Base-by-base conservation (phyloP, 116 monocot species). In the Phalaenopsis hybrid region DNA sequence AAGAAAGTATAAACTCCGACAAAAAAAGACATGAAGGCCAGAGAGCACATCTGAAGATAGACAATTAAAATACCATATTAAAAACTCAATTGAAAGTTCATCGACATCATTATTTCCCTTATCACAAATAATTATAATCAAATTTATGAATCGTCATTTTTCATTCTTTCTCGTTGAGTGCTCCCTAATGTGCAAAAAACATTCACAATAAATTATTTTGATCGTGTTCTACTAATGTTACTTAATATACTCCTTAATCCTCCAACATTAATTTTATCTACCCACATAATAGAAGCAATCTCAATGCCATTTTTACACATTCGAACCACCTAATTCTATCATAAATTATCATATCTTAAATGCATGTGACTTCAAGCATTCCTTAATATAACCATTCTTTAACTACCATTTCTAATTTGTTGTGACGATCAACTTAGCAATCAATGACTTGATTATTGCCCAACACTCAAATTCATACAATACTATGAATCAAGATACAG, bases 11-110 rank as follows among this genome's bases (percentile, higher is more conserved):
- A 33, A 95, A 85, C 78, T 98, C 98, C 28, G 95, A 95, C 77
- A 98, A 85, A 81, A 90, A 92, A 65, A 98, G 89, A 87, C 98
- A 88, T 88, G 98, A 93, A 45, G 93, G 95, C 95, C 98, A 98
- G 92, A 98, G 89, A 44, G 86, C 84, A 81, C 98, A 98, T 88
- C 98, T 95, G 23, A 21, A 41, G 34, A 75, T 75, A 18, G 6
- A 75, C 45, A 46, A 20, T 20, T 21, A 20, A 75, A 75, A 75
- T 46, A 75, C 4, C 46, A 75, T 73, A 8, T 75, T 46, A 4
- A 75, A 75, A 70, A 72, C 4, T 72, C 16, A 72, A 72, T 72
- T 72, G 72, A 41, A 72, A 72, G 15, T 37, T 72, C 21, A 65
- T 21, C 25, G 23, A 1, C 65, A 72, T 34, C 28, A 70, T 72